phyloP scores from a whole-genome alignment of 2,329 filamentous ascomycete species.

The Neonectria magnoliae region DNA sequence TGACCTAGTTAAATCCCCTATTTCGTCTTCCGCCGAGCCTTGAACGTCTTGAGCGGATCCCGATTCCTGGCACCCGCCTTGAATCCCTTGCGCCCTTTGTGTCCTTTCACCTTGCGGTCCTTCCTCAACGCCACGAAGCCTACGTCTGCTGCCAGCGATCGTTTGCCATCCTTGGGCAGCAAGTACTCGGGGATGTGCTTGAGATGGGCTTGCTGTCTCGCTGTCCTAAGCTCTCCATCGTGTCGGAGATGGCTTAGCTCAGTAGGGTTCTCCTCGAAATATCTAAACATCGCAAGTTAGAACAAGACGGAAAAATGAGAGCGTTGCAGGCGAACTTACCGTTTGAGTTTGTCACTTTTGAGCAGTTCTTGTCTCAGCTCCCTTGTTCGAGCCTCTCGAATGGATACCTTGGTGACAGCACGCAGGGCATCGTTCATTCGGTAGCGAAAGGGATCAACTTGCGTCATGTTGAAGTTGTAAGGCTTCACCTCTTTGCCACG shows the following conservation, averaged over 20 bases:
- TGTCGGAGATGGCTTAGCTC: conserved; percentile 89
- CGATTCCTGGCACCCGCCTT: conserved; percentile 71
- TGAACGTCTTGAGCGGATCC: conserved; percentile 92
- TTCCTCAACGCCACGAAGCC: conserved; percentile 79
- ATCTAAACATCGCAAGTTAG: conserved; percentile 50
- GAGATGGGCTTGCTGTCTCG: conserved; percentile 86
- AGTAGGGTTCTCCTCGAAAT: conserved; percentile 96
- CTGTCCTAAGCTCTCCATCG: conserved; percentile 86
- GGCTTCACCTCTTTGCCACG: conserved; percentile 84
- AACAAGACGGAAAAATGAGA: not conserved
- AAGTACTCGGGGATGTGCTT: conserved; percentile 96
- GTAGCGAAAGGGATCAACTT: conserved; percentile 94
- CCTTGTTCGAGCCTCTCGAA: conserved; percentile 88
- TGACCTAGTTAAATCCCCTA: conserved; percentile 32
- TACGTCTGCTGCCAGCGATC: conserved; percentile 72
- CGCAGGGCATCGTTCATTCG: conserved; percentile 92
- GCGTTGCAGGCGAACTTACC: conserved; percentile 48
- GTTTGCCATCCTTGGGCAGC: conserved; percentile 79
- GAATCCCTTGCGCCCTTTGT: conserved; percentile 56
- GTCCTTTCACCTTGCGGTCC: conserved; percentile 60
- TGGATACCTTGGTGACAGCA: conserved; percentile 87
- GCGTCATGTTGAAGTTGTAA: conserved; percentile 94
- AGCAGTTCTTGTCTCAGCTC: conserved; percentile 90
- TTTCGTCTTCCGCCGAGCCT: conserved; percentile 64
- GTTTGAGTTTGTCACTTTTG: conserved; percentile 92